Percentiles rank a stretch among this genome's conserved stretches.
These are phyloP conservation scores for Epichloe aotearoae DNA, from an alignment of 2,329 filamentous ascomycete species.

Conservation along the genomic window DNA sequence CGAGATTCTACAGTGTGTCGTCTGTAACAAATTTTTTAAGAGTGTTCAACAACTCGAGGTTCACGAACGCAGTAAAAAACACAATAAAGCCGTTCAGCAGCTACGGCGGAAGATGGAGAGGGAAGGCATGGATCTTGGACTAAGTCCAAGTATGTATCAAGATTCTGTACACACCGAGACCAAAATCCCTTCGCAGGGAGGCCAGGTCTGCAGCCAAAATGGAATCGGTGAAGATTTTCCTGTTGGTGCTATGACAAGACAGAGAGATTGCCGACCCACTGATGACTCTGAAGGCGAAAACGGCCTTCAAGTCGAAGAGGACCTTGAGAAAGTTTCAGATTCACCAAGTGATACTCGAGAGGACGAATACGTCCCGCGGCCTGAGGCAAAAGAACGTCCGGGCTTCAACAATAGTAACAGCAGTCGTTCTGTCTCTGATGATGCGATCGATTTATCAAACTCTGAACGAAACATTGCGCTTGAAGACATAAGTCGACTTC, in stretches of 20 bases:
- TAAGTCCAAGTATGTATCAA: conserved; percentile 16
- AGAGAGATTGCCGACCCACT: background rate
- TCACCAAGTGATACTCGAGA: conserved; percentile 1
- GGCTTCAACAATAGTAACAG: background rate
- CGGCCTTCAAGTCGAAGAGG: background rate
- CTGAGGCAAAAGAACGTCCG: conserved; percentile 29
- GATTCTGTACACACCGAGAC: background rate
- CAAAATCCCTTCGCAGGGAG: background rate
- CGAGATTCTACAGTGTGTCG: conserved; percentile 58
- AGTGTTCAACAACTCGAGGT: conserved; percentile 85
- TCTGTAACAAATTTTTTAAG: conserved; percentile 71
- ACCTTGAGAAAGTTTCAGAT: background rate
- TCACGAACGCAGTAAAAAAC: conserved; percentile 95
- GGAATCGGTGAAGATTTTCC: background rate
- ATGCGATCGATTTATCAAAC: conserved; percentile 8
- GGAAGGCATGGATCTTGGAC: conserved; percentile 53
- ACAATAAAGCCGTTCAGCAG: conserved; percentile 72
- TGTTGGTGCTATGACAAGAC: background rate
- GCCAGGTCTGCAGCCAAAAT: background rate
- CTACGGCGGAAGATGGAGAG: conserved; percentile 71
- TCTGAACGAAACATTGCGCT: conserved; percentile 14
- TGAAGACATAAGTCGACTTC: conserved; percentile 11
- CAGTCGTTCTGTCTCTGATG: background rate
- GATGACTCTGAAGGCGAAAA: background rate
- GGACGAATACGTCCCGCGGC: conserved; percentile 36